Evolutionary conservation across 2,329 filamentous ascomycete genomes (phyloP).

Genomic region (Fusarium sp.): DNA sequence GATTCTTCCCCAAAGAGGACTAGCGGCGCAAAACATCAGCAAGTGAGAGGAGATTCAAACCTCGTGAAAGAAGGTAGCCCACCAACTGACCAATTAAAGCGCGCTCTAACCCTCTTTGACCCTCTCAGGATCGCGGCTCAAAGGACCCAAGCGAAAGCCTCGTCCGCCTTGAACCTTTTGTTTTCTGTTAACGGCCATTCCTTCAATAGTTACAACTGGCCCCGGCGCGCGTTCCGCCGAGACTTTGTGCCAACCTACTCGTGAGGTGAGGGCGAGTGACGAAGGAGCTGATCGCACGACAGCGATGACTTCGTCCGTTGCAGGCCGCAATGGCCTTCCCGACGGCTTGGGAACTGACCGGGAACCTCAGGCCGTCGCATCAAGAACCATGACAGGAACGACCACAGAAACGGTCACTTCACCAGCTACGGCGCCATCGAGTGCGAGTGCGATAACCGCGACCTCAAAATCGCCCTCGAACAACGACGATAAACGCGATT

Average conservation of each 20-base stretch:
- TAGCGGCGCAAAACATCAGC: constrained; percentile 42
- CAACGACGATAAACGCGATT: constrained; percentile 32
- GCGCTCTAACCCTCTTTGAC: constrained; percentile 38
- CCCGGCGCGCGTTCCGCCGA: constrained; percentile 40
- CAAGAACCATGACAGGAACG: constrained; percentile 25
- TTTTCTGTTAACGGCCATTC: constrained; percentile 45
- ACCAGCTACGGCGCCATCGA: constrained; percentile 21
- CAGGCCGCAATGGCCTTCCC: constrained; percentile 54
- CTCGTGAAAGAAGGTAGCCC: constrained; percentile 34
- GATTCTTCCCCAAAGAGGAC: constrained; percentile 21
- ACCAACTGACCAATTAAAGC: constrained; percentile 42
- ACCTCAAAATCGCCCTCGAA: constrained; percentile 29
- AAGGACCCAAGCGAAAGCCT: constrained; percentile 48
- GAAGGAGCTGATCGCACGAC: constrained; percentile 68
- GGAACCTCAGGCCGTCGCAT: constrained; percentile 44
- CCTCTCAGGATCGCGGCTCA: constrained; percentile 50
- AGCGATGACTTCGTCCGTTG: constrained; percentile 73
- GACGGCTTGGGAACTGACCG: constrained; percentile 40
- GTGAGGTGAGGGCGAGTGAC: constrained; percentile 55
- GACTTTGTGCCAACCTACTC: constrained; percentile 36
- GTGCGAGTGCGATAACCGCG: constrained; percentile 30
- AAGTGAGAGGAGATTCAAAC: constrained; percentile 41
- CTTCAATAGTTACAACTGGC: constrained; percentile 25
- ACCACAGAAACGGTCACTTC: constrained; percentile 20
- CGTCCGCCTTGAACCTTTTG: constrained; percentile 47